Evolutionary conservation across 2,329 filamentous ascomycete genomes (phyloP).

Genomic region (Botryotinia narcissicola): DNA sequence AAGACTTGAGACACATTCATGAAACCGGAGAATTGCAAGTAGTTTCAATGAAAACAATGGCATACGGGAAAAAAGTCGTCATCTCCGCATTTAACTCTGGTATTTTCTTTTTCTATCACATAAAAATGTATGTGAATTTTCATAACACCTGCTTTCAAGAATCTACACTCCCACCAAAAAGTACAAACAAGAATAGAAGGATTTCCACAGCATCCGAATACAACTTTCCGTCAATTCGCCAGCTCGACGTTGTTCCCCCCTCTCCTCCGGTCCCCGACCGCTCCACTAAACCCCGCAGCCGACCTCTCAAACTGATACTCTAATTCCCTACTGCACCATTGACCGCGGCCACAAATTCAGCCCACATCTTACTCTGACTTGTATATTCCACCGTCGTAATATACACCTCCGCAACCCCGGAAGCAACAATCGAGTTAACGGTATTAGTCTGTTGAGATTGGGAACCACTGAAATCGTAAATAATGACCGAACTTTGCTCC

Average conservation of each 20-base stretch:
- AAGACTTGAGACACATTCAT: neutral
- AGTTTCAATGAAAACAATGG: neutral
- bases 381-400: constrained; percentile 8
- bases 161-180: neutral
- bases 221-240: neutral
- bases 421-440: neutral
- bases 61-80: neutral
- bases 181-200: neutral
- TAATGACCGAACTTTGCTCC: neutral
- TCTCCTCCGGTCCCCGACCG: neutral
- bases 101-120: neutral
- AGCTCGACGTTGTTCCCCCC: neutral
- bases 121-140: neutral
- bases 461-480: constrained; percentile 4
- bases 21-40: neutral
- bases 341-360: neutral
- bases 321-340: neutral
- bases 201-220: neutral
- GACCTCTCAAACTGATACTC: neutral
- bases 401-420: neutral
- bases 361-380: constrained; percentile 10
- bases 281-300: neutral
- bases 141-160: neutral
- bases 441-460: neutral
- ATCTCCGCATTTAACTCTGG: neutral